Evolutionary conservation across 345 rosid genomes (phyloP).

Genomic region (Conringia planisiliqua): DNA sequence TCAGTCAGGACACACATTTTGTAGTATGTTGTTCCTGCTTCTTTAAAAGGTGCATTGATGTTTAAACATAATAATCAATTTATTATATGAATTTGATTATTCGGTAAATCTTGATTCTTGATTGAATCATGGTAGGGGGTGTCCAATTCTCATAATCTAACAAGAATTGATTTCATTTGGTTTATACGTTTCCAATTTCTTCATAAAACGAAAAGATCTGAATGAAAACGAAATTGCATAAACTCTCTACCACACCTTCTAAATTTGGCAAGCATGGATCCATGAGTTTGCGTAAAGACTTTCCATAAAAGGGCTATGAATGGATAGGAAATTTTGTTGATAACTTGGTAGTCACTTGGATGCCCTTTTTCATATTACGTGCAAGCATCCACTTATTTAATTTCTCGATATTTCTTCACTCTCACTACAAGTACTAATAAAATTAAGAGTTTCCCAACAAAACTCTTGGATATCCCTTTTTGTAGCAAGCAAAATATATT

Average conservation of each 20-base stretch:
- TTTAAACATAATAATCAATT: too few species aligned
- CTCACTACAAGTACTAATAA: constrained; percentile 29
- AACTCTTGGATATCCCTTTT: background rate
- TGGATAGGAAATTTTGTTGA: background rate
- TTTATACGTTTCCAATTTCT: background rate
- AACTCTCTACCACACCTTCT: background rate
- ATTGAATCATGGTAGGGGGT: background rate
- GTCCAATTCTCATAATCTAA: background rate
- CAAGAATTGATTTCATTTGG: background rate
- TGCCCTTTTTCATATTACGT: constrained; percentile 12
- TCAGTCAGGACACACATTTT: constrained; percentile 21
- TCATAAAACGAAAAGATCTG: background rate
- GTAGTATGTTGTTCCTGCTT: constrained; percentile 6
- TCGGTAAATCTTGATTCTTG: background rate
- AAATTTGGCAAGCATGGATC: background rate
- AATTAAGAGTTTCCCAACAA: constrained; percentile 21
- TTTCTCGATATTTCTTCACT: constrained; percentile 20
- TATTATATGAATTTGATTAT: background rate
- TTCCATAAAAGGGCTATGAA: constrained; percentile 4
- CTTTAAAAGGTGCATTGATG: constrained; percentile 7
- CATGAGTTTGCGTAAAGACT: constrained; percentile 19
- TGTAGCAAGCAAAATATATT: background rate
- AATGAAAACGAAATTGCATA: background rate
- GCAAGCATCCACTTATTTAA: constrained; percentile 9
- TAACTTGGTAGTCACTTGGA: background rate